These are phyloP conservation scores for Leccinum huronense DNA, from an alignment of 1,284 basidiomycete species.

Conservation along the genomic window DNA sequence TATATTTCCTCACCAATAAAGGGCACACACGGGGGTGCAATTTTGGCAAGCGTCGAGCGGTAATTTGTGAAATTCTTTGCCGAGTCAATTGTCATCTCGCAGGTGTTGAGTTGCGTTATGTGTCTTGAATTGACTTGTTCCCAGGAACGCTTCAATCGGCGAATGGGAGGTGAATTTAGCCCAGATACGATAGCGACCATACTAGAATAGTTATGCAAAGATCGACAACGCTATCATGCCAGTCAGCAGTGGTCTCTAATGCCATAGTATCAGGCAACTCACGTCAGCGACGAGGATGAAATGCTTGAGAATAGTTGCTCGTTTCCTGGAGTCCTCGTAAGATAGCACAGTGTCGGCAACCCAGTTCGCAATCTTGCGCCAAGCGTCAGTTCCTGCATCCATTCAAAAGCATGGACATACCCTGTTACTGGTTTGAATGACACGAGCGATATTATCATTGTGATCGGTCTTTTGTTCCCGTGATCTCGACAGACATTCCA, in stretches of 20 bases:
- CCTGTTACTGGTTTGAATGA: slow-evolving; percentile 91
- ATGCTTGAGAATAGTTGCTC: slow-evolving; percentile 83
- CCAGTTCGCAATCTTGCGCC: slow-evolving; percentile 82
- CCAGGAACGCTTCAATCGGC: slow-evolving; percentile 94
- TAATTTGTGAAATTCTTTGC: slow-evolving; percentile 95
- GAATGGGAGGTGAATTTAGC: slow-evolving; percentile 91
- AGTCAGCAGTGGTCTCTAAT: slow-evolving; percentile 3
- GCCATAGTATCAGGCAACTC: slow-evolving; percentile 35
- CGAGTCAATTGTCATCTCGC: slow-evolving; percentile 84
- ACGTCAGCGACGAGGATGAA: slow-evolving; percentile 95
- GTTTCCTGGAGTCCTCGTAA: slow-evolving; percentile 83
- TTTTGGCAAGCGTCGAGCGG: slow-evolving; percentile 78
- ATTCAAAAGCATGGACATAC: slow-evolving; percentile 43
- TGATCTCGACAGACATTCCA: slow-evolving; percentile 86
- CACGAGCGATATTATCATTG: slow-evolving; percentile 81
- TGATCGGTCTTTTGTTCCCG: slow-evolving; percentile 72
- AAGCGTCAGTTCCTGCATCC: slow-evolving; percentile 9
- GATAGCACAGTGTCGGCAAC: slow-evolving; percentile 87
- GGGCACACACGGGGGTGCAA: slow-evolving; percentile 94
- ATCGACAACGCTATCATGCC: slow-evolving; percentile 73
- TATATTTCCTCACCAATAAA: slow-evolving; percentile 76
- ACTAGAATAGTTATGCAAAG: slow-evolving; percentile 91
- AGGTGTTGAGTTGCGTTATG: slow-evolving; percentile 64
- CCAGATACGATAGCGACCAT: slow-evolving; percentile 97
- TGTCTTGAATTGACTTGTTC: slow-evolving; percentile 75